phyloP scores from a whole-genome alignment of 1,139 yeast genomes.

The Saccharomyces uvarum region DNA sequence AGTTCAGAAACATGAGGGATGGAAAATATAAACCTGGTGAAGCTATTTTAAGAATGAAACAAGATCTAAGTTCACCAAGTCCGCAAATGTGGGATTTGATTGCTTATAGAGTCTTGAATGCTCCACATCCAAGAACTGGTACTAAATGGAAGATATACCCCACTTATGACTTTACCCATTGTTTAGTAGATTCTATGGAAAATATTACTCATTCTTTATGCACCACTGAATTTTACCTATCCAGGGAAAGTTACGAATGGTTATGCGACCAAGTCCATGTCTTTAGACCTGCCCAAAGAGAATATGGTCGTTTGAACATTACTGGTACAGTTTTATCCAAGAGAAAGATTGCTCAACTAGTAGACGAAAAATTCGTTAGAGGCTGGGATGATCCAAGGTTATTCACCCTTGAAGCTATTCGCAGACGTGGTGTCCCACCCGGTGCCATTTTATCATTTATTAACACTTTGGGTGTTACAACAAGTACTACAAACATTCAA shows the following conservation, averaged over 20 bases:
- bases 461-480: conserved; percentile 93
- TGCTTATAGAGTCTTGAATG: conserved; percentile 91
- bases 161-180: conserved; percentile 96
- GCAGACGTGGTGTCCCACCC: conserved; percentile 99
- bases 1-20: conserved; percentile 85
- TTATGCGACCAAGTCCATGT: conserved; percentile 91
- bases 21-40: conserved; percentile 85
- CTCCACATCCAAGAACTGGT: conserved; percentile 94
- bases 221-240: conserved; percentile 86
- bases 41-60: conserved; percentile 95
- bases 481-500: conserved; percentile 86
- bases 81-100: conserved; percentile 99
- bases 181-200: conserved; percentile 95
- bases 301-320: conserved; percentile 90
- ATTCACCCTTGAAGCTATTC: conserved; percentile 87
- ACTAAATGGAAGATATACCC: conserved; percentile 96
- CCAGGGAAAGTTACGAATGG: conserved; percentile 97
- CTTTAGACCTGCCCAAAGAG: conserved; percentile 97
- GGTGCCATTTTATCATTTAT: conserved; percentile 92
- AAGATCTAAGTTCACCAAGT: conserved; percentile 80
- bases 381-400: conserved; percentile 99
- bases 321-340: conserved; percentile 93
- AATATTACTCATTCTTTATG: conserved; percentile 92
- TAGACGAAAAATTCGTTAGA: conserved; percentile 70
- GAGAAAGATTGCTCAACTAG: conserved; percentile 90